Conservation (phyloP, 371 early-diverging fungal genomes). For the Synchytrium microbalum region DNA sequence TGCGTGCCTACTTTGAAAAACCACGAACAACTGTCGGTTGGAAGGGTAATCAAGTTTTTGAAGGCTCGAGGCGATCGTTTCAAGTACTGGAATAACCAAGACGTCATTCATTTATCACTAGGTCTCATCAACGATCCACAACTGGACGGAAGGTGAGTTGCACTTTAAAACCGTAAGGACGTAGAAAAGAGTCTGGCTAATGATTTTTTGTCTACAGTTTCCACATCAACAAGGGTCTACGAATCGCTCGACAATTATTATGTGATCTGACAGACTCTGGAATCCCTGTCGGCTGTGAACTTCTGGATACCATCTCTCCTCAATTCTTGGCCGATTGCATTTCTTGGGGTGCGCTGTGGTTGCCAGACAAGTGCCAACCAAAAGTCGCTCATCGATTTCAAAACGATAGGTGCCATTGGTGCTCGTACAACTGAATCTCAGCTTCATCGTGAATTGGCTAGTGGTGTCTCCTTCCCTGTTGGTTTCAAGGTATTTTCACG, state of each 20-base stretch:
- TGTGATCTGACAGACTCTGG: constrained; percentile 70
- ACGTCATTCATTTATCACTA: constrained; percentile 1
- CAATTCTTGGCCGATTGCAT: constrained; percentile 85
- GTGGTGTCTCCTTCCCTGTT: constrained; percentile 85
- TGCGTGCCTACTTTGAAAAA: constrained; percentile 95
- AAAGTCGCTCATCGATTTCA: constrained; percentile 61
- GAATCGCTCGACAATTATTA: constrained; percentile 76
- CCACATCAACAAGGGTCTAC: constrained; percentile 89
- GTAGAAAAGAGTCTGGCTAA: too few relatives aligned
- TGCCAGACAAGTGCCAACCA: too few relatives aligned
- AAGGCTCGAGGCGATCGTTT: not conserved
- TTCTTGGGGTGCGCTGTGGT: constrained; percentile 71
- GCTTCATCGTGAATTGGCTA: constrained; percentile 64
- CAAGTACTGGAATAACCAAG: not conserved
- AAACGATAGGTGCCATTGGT: constrained; percentile 62
- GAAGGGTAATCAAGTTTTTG: constrained; percentile 14
- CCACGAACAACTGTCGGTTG: constrained; percentile 80
- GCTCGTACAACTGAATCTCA: constrained; percentile 92
- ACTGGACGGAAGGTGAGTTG: constrained; percentile 51
- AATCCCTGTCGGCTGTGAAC: constrained; percentile 75
- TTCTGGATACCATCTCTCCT: constrained; percentile 92
- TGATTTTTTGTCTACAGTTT: too few relatives aligned
- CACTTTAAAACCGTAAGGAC: too few relatives aligned
- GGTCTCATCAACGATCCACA: constrained; percentile 90
- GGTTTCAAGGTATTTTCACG: constrained; percentile 71